Evolutionary conservation across 148 eudicot species (phyloP), one percentile per base, ranked within the genome.

Genomic region (Dianthus caryophyllus): DNA sequence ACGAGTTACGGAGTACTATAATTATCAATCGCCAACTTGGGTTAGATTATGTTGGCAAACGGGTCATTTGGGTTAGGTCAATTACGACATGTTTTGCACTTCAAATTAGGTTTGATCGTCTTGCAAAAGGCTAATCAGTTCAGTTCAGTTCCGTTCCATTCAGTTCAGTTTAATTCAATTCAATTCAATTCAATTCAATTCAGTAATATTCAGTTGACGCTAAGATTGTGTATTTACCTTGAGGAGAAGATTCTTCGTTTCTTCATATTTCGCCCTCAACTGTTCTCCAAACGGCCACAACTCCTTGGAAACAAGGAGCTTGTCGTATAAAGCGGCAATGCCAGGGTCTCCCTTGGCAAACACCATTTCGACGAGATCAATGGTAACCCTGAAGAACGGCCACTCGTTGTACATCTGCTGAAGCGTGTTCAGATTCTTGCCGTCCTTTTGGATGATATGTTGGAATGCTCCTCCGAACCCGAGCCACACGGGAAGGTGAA

Each of bases 321-420:
- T 90, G 77, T 94, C 99, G 52, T 86, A 87, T 65, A 94, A 63
- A 64, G 92, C 80, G 65, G 97, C 96, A 68, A 94, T 94, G 9
- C 96, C 90, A 12, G 97, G 99, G 80, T 90, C 85, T 57, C 99
- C 98, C 81, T 94, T 94, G 58, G 99, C 99, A 22, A 94, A 94
- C 76, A 94, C 99, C 97, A 94, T 90, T 72, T 94, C 99, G 66
- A 94, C 77, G 33, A 94, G 75, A 80, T 94, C 99, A 56, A 94
- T 90, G 12, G 97, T 94, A 68, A 94, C 99, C 76, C 99, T 88
- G 68, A 94, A 94, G 92, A 94, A 94, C 41, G 99, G 99, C 99
- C 99, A 94, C 25, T 69, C 76, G 24, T 90, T 94, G 88, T 94
- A 94, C 99, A 94, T 94, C 64, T 83, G 82, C 68, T 82, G 90